Evolutionary conservation across 768 basidiomycete genomes (phyloP).

Genomic region (Russula abietina): DNA sequence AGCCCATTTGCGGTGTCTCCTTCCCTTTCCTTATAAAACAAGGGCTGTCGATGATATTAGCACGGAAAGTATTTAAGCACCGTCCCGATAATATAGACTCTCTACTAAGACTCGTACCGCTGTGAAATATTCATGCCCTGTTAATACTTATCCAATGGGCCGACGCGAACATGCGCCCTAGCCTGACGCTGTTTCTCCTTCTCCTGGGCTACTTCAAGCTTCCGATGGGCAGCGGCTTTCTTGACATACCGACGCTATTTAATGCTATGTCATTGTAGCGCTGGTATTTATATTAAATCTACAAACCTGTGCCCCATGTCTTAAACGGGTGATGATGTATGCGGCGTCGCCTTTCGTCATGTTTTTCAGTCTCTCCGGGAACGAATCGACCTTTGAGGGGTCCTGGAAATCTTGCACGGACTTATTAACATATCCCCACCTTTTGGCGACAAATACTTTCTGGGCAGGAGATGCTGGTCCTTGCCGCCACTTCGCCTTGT

Average conservation of each 20-base stretch:
- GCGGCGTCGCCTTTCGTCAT: conserved; percentile 78
- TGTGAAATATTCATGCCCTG: neutral
- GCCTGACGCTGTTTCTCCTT: conserved; percentile 50
- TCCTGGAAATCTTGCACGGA: conserved; percentile 26
- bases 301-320: conserved; percentile 66
- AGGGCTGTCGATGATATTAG: conserved; percentile 14
- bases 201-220: conserved; percentile 31
- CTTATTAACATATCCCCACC: conserved; percentile 36
- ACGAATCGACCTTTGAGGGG: conserved; percentile 25
- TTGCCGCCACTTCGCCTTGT: conserved; percentile 62
- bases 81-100: neutral
- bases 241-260: conserved; percentile 52
- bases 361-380: conserved; percentile 33
- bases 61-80: neutral
- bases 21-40: conserved; percentile 36
- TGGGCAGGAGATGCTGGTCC: conserved; percentile 57
- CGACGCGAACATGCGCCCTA: conserved; percentile 56
- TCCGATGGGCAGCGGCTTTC: conserved; percentile 40
- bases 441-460: conserved; percentile 48
- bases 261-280: neutral
- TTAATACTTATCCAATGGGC: conserved; percentile 37
- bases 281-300: neutral
- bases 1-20: conserved; percentile 63
- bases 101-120: neutral
- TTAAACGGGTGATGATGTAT: conserved; percentile 68